These are phyloP conservation scores for Cornus kousa DNA, from an alignment of 148 eudicot genomes.

Conservation along the genomic window DNA sequence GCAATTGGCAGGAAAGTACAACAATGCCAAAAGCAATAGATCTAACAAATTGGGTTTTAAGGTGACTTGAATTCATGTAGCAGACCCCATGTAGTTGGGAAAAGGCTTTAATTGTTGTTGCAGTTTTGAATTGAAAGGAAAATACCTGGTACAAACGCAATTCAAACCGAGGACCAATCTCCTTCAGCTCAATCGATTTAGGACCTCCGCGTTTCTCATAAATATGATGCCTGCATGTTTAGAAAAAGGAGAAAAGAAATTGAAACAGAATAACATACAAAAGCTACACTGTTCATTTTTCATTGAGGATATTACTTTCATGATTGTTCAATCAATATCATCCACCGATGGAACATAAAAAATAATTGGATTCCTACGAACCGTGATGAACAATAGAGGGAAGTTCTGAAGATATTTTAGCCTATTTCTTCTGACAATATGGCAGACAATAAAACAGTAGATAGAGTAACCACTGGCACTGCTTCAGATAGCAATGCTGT, in stretches of 20 bases:
- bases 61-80: background rate
- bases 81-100: too few relatives aligned
- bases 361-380: background rate
- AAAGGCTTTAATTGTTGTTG: too few relatives aligned
- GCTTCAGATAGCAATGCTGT: background rate
- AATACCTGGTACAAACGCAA: conserved; percentile 71
- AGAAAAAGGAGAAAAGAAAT: background rate
- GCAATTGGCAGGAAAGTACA: background rate
- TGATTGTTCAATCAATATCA: background rate
- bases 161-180: conserved; percentile 97
- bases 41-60: background rate
- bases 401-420: background rate
- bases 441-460: background rate
- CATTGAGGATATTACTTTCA: background rate
- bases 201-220: conserved; percentile 92
- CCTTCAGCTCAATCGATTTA: conserved; percentile 80
- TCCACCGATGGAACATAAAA: background rate
- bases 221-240: conserved; percentile 68
- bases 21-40: background rate
- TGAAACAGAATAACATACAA: background rate
- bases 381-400: background rate
- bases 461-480: background rate
- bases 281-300: background rate
- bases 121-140: background rate
- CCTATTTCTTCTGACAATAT: background rate